These are phyloP conservation scores for Phytophthora pseudosyringae DNA, from an alignment of 352 stramenopile genomes.

Conservation along the genomic window DNA sequence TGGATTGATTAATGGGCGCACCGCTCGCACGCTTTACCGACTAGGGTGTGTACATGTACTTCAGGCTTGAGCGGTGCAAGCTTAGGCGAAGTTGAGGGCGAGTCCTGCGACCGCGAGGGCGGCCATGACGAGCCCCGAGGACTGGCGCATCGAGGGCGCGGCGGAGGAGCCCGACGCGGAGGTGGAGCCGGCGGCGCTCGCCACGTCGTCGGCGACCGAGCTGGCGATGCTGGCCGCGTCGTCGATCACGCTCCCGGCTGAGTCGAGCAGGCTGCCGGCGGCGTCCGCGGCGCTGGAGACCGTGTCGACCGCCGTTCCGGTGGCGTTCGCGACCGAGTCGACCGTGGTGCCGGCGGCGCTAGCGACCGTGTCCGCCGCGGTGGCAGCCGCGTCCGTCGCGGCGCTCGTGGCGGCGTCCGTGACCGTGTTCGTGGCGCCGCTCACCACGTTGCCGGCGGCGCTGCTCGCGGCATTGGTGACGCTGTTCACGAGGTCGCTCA, in stretches of 20 bases:
- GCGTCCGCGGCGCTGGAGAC: conserved; percentile 19
- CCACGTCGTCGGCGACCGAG: conserved; percentile 30
- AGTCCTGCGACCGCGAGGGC: conserved; percentile 30
- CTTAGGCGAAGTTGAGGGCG: conserved; percentile 39
- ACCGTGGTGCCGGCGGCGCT: conserved; percentile 11
- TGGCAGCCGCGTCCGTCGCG: conserved; percentile 8
- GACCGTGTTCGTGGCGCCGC: not conserved
- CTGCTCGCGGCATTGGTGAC: conserved; percentile 18
- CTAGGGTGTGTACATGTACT: conserved; percentile 23
- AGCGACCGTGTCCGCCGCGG: conserved; percentile 17
- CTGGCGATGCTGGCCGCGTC: conserved; percentile 23
- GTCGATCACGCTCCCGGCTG: conserved; percentile 11
- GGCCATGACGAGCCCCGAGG: conserved; percentile 27
- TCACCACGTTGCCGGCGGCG: conserved; percentile 19
- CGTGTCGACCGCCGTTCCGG: conserved; percentile 19
- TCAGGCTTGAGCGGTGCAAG: not conserved
- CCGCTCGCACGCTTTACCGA: conserved; percentile 1
- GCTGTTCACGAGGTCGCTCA: conserved; percentile 23
- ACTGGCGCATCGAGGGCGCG: conserved; percentile 23
- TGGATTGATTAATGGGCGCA: conserved; percentile 17
- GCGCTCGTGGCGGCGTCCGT: conserved; percentile 13
- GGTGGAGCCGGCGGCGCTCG: conserved; percentile 25
- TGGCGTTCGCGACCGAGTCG: conserved; percentile 20
- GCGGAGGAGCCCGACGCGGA: conserved; percentile 16
- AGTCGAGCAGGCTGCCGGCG: conserved; percentile 23